Evolutionary conservation across 148 eudicot species (phyloP), one percentile per base, ranked within the genome.

Genomic region (Rhododendron williamsianum): DNA sequence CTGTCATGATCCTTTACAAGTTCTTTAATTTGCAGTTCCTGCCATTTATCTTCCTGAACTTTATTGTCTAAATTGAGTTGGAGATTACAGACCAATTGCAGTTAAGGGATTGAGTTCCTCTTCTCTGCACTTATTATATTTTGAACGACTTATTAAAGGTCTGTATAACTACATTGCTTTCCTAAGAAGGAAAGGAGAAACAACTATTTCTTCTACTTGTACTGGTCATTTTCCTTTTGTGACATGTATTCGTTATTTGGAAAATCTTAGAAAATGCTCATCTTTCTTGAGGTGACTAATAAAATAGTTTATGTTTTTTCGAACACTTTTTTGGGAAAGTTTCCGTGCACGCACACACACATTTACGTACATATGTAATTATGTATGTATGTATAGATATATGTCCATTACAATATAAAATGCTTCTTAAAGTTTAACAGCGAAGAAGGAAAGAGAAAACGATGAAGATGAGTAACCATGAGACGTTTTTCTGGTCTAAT

Each of bases 21-120:
- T 51, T 84, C 8, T 6, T 33, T 73, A 35, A 73, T 84, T 33
- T 83, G 27, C 60, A 83, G 67, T 35, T 13, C 73, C 25, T 5
- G 9, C 51, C 49, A 19, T 25, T 48, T 49, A 48, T 79, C 10
- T 48, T 79, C 38, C 58, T 25, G 38, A 27, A 45, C 23, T 80
- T 27, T 33, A 16, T 80, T 51, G 48, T 49, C n/a, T 48, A 27
- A 77, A 54, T 15, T 80, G 56, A 2, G 23, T 78, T 78, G 81
- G 54, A n/a, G 33, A 49, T 79, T 16, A 49, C 38, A 1, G 35
- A n/a, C 38, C 12, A n/a, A 9, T 43, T 63, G 33, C 13, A 67
- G 83, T 79, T 85, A 73, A 30, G 80, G 82, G 83, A 46, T 43
- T 73, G 54, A 19, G 60, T 83, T 71, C 36, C 36, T 10, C 48